Percentiles rank a stretch among this genome's conserved stretches.
phyloP scores from a whole-genome alignment of 148 eudicot species.

The Rhododendron henanense region DNA sequence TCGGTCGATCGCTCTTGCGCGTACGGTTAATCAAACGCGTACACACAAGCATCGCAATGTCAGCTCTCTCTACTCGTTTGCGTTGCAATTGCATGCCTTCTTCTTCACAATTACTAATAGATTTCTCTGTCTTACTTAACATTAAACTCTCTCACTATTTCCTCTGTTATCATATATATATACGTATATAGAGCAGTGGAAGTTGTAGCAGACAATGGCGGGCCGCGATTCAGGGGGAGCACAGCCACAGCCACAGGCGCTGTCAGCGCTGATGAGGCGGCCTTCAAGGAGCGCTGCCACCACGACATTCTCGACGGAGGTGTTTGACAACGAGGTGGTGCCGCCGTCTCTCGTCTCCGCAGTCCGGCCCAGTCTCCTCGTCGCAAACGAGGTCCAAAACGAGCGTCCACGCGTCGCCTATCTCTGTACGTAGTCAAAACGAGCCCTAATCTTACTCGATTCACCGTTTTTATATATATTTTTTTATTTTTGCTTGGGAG shows the following conservation, averaged over 20 bases:
- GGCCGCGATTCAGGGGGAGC: conserved; percentile 19
- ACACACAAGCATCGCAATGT: background rate
- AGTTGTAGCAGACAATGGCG: conserved; percentile 21
- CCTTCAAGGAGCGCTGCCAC: conserved; percentile 80
- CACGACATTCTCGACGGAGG: conserved; percentile 70
- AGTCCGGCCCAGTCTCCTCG: conserved; percentile 75
- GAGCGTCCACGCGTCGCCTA: conserved; percentile 93
- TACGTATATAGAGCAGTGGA: too few relatives aligned
- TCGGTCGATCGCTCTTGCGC: background rate
- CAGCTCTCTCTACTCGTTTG: background rate
- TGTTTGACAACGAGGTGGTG: conserved; percentile 84
- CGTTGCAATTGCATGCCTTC: background rate
- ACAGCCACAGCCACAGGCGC: conserved; percentile 8
- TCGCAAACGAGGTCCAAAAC: conserved; percentile 69
- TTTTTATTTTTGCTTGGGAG: background rate
- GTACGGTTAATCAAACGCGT: background rate
- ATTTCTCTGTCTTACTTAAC: background rate
- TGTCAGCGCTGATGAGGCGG: conserved; percentile 37
- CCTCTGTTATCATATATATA: too few relatives aligned
- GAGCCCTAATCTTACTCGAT: background rate
- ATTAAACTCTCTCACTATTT: background rate
- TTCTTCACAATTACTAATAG: background rate
- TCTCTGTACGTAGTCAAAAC: conserved; percentile 43
- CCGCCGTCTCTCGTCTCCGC: conserved; percentile 72
- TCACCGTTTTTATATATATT: too few relatives aligned